A percentile compares a stretch with the other conserved stretches of the same genome.
phyloP scores from a whole-genome alignment of 2,329 filamentous ascomycete species.

The Talaromyces piceae region DNA sequence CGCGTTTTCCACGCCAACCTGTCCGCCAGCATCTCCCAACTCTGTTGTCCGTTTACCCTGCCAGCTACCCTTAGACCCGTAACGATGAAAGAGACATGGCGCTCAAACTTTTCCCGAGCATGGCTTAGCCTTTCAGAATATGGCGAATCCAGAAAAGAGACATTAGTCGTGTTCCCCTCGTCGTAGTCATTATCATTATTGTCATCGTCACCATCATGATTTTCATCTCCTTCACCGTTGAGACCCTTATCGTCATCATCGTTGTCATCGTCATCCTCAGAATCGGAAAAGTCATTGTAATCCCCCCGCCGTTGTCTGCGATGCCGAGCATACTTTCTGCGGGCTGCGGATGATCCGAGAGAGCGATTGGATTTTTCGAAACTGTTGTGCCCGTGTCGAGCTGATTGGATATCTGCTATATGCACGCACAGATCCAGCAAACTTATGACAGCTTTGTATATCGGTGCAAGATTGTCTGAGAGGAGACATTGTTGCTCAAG shows the following conservation, averaged over 20 bases:
- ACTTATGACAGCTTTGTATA: slow-evolving; percentile 65
- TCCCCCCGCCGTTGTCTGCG: slow-evolving; percentile 5
- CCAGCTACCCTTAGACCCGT: slow-evolving; percentile 68
- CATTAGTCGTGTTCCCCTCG: slow-evolving; percentile 36
- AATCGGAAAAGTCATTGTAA: slow-evolving; percentile 17
- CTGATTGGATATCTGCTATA: slow-evolving; percentile 55
- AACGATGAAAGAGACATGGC: slow-evolving; percentile 60
- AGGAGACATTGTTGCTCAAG: slow-evolving; percentile 64
- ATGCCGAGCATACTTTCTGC: slow-evolving; percentile 7
- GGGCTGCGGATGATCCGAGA: slow-evolving; percentile 8
- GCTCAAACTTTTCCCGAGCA: slow-evolving; percentile 57
- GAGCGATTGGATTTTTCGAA: slow-evolving; percentile 28
- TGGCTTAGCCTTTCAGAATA: slow-evolving; percentile 49
- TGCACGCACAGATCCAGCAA: slow-evolving; percentile 67
- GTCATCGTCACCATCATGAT: slow-evolving; percentile 18
- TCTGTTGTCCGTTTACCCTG: slow-evolving; percentile 61
- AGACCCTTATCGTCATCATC: slow-evolving; percentile 6
- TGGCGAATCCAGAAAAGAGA: slow-evolving; percentile 30
- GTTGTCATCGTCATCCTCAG: slow-evolving; percentile 6
- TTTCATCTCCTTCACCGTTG: slow-evolving; percentile 15
- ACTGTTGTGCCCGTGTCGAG: slow-evolving; percentile 31
- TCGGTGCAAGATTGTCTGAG: slow-evolving; percentile 58
- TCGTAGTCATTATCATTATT: slow-evolving; percentile 26
- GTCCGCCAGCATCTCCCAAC: slow-evolving; percentile 77
- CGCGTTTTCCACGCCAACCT: slow-evolving; percentile 53